Percentiles rank a stretch among this genome's conserved stretches.
These are phyloP conservation scores for Sarcocystis neurona DNA, from an alignment of 169 alveolate species.

Conservation along the genomic window DNA sequence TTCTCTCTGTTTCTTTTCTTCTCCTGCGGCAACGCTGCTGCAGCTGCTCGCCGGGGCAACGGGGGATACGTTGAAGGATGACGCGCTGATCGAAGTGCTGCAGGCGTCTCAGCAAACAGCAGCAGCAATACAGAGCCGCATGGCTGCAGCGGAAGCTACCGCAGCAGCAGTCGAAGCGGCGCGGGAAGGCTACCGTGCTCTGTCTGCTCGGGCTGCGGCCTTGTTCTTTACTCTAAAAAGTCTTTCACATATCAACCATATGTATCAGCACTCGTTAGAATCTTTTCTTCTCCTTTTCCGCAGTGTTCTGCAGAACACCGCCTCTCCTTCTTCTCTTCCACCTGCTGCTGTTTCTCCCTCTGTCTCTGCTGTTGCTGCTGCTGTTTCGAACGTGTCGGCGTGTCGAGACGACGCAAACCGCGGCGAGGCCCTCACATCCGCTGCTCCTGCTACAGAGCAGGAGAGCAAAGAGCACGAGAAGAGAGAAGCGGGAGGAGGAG, in stretches of 20 bases:
- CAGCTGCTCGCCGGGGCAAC: slow-evolving; percentile 61
- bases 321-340: neutral
- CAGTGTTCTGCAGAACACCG: neutral
- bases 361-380: neutral
- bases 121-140: slow-evolving; percentile 81
- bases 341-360: neutral
- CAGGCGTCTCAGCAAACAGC: slow-evolving; percentile 33
- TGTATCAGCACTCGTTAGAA: slow-evolving; percentile 84
- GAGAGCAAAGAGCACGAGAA: too few species aligned
- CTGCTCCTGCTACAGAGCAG: too few species aligned
- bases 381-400: too few species aligned
- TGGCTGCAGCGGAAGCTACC: slow-evolving; percentile 82
- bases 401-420: too few species aligned
- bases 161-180: slow-evolving; percentile 87
- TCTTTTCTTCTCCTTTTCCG: slow-evolving; percentile 83
- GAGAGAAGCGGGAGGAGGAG: too few species aligned
- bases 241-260: slow-evolving; percentile 68
- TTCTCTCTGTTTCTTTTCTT: neutral
- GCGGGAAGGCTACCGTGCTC: slow-evolving; percentile 92
- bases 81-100: slow-evolving; percentile 32
- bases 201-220: slow-evolving; percentile 94
- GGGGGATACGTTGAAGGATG: slow-evolving; percentile 51
- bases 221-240: slow-evolving; percentile 80
- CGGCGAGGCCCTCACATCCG: too few species aligned
- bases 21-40: neutral